Evolutionary conservation across 2,329 filamentous ascomycete genomes (phyloP).

Genomic region (Aspergillus costaricaensis): DNA sequence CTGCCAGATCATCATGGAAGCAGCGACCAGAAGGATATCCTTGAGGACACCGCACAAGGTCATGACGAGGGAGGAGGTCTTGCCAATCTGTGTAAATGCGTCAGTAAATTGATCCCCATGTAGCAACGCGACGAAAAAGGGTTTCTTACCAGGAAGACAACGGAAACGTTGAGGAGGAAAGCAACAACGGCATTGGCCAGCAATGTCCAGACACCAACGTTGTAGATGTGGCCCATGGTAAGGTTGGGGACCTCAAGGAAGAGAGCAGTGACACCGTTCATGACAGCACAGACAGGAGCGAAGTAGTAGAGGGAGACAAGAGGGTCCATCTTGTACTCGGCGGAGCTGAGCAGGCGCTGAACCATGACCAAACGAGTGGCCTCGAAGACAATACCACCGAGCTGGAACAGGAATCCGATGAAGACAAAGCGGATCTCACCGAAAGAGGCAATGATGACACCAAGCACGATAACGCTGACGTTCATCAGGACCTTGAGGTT

Average conservation of each 20-base stretch:
- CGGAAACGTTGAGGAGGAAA: conserved; percentile 78
- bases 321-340: conserved; percentile 85
- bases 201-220: conserved; percentile 66
- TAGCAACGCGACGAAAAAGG: neutral
- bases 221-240: conserved; percentile 65
- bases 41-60: conserved; percentile 85
- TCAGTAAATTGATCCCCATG: neutral
- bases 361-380: conserved; percentile 83
- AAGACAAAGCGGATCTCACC: conserved; percentile 89
- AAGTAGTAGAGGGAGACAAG: conserved; percentile 89
- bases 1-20: conserved; percentile 76
- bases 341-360: conserved; percentile 73
- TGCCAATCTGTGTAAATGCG: conserved; percentile 66
- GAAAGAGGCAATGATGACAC: conserved; percentile 90
- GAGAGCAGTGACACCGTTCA: conserved; percentile 73
- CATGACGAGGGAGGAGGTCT: conserved; percentile 82
- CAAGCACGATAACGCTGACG: conserved; percentile 90
- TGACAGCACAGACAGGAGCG: conserved; percentile 77
- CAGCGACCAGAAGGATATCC: conserved; percentile 77
- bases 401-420: conserved; percentile 67
- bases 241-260: conserved; percentile 69
- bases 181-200: conserved; percentile 75
- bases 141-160: conserved; percentile 75
- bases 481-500: conserved; percentile 88
- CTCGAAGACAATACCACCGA: conserved; percentile 77